These are phyloP conservation scores for Penicillium sp. DNA, from an alignment of 2,329 filamentous ascomycete genomes.

Conservation along the genomic window DNA sequence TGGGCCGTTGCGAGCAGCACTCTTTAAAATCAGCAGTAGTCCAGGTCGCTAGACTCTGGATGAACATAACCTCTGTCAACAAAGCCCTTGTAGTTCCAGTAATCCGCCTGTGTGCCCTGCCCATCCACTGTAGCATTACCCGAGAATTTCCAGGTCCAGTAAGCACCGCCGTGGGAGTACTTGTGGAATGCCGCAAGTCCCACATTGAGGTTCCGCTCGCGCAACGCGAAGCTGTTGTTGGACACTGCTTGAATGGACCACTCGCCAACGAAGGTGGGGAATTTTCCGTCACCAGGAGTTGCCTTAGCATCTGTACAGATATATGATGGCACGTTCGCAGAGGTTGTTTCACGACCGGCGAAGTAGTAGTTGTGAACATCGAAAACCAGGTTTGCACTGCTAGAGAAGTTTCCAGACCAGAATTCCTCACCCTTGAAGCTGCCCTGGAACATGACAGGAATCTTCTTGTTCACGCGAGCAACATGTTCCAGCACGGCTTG, in stretches of 20 bases:
- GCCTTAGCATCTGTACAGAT: conserved; percentile 25
- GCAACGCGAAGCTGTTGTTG: conserved; percentile 26
- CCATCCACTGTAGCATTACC: conserved; percentile 26
- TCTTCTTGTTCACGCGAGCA: conserved; percentile 19
- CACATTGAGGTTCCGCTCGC: conserved; percentile 27
- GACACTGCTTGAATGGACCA: conserved; percentile 30
- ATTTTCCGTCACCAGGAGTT: conserved; percentile 25
- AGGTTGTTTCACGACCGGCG: conserved; percentile 18
- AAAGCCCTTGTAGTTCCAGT: conserved; percentile 19
- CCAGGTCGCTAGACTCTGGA: conserved; percentile 2
- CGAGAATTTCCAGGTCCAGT: conserved; percentile 31
- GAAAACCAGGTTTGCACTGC: conserved; percentile 28
- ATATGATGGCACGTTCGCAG: conserved; percentile 21
- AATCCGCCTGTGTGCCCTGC: conserved; percentile 18
- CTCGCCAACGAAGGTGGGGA: conserved; percentile 34
- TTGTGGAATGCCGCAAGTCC: conserved; percentile 19
- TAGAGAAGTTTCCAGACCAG: conserved; percentile 28
- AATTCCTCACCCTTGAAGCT: conserved; percentile 28
- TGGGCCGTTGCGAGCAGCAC: neutral
- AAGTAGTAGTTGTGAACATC: conserved; percentile 35
- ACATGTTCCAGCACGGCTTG: conserved; percentile 26
- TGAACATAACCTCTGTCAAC: conserved; percentile 14
- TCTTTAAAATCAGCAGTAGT: neutral
- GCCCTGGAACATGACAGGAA: conserved; percentile 34
- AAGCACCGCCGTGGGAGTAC: conserved; percentile 26